These are phyloP conservation scores for Asterophora parasitica DNA, from an alignment of 768 basidiomycete genomes.

Conservation along the genomic window DNA sequence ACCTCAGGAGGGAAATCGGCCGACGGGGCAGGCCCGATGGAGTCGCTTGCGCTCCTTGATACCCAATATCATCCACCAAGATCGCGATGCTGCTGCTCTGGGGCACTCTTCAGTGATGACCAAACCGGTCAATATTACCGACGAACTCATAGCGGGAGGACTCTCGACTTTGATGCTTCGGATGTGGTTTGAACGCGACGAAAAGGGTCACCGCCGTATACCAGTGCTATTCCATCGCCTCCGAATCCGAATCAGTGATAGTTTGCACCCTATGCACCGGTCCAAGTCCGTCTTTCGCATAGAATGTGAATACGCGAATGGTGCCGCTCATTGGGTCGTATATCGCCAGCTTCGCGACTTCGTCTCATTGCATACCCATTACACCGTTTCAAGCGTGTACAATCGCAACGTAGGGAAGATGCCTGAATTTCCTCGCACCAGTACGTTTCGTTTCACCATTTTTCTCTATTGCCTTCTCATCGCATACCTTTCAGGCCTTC, in stretches of 20 bases:
- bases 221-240: constrained; percentile 75
- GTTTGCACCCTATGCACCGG: constrained; percentile 73
- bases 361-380: constrained; percentile 83
- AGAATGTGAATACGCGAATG: constrained; percentile 96
- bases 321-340: constrained; percentile 89
- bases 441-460: constrained; percentile 29
- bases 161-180: constrained; percentile 74
- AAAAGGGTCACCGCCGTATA: constrained; percentile 77
- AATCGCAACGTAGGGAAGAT: constrained; percentile 68
- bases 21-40: constrained; percentile 46
- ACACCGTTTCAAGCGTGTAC: constrained; percentile 78
- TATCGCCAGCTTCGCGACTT: constrained; percentile 93
- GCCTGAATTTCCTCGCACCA: constrained; percentile 89
- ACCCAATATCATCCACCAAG: constrained; percentile 45
- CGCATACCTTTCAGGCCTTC: constrained; percentile 51
- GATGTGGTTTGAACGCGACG: constrained; percentile 85
- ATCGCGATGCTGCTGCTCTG: constrained; percentile 23
- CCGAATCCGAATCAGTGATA: constrained; percentile 82
- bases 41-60: constrained; percentile 59
- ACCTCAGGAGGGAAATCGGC: constrained; percentile 18
- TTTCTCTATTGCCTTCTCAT: background rate
- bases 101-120: constrained; percentile 49
- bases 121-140: constrained; percentile 65
- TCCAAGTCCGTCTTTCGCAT: constrained; percentile 82
- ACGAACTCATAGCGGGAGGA: constrained; percentile 78